Conservation (phyloP, 352 stramenopile species). For the Globisporangium recalcitrans region DNA sequence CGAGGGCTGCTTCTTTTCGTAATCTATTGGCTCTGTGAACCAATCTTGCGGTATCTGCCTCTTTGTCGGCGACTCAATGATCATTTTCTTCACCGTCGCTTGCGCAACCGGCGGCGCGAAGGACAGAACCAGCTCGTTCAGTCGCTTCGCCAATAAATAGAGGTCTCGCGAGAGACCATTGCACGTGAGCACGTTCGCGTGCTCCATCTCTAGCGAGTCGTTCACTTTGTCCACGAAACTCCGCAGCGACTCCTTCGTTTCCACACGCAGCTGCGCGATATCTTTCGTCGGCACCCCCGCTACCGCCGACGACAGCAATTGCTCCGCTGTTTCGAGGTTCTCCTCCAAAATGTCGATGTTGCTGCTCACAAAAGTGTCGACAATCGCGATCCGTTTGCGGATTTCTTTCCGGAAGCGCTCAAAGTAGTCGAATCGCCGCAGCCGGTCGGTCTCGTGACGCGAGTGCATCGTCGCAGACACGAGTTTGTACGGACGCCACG, state of each 20-base stretch:
- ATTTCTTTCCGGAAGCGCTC: constrained; percentile 45
- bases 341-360: constrained; percentile 75
- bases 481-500: constrained; percentile 76
- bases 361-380: constrained; percentile 37
- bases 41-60: constrained; percentile 73
- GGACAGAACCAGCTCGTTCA: constrained; percentile 55
- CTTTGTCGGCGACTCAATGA: constrained; percentile 55
- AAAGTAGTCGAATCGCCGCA: constrained; percentile 44
- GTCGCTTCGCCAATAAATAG: constrained; percentile 43
- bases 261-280: constrained; percentile 40
- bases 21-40: constrained; percentile 47
- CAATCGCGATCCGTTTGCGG: constrained; percentile 31
- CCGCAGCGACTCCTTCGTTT: constrained; percentile 32
- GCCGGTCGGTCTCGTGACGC: constrained; percentile 36
- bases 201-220: constrained; percentile 21
- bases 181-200: constrained; percentile 58
- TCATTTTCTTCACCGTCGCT: constrained; percentile 75
- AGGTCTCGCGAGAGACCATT: constrained; percentile 61
- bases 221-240: constrained; percentile 31
- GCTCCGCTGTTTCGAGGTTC: constrained; percentile 52
- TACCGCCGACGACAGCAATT: constrained; percentile 54
- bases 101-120: constrained; percentile 57
- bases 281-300: constrained; percentile 50
- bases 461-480: constrained; percentile 72
- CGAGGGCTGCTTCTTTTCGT: constrained; percentile 24